Base-by-base conservation (phyloP, 257 asterid genomes). In the Perilla frutescens region DNA sequence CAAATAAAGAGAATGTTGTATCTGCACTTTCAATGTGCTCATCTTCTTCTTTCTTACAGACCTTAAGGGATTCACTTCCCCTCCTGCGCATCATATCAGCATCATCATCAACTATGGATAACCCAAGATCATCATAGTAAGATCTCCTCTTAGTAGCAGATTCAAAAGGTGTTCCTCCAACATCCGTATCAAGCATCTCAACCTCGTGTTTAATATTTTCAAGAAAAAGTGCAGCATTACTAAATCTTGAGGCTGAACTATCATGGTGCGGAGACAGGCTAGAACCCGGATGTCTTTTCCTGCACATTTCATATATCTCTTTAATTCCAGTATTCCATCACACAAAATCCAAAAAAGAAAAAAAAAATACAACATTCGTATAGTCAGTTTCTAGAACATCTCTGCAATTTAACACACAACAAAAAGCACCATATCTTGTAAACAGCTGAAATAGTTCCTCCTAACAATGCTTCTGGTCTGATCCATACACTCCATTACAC, bases 131-230 rank as follows among this genome's bases (percentile, higher is more conserved):
- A 53, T 81, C 91, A 53, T 75, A n/a, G 13, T 87, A 79, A 6
- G 80, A 68, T 76, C 91, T 86, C 83, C 89, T 85, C 86, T 79
- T 81, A 20, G 86, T 77, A 72, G 72, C 82, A 77, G 84, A 83
- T 70, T 73, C 87, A 60, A 68, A 80, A 61, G 87, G 88, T 50
- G 87, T 80, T 64, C 82, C 86, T 49, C 81, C 90, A 56, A 31
- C 41, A 73, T 83, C 91, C 58, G 76, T 55, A 41, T 79, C 90
- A 43, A 82, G 70, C 81, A 84, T 81, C 82, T 87, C 98, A 49
- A 84, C 88, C 87, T 95, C 99, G 39, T 85, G 83, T 77, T 90
- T 95, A 61, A 95, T 83, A 62, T 86, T 87, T 85, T 91, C 99
- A 4, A 95, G 89, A 71, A 88, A 89, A 81, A 92, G 96, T 9